These are phyloP conservation scores for Lachancea kluyveri DNA, from an alignment of 805 yeast species.

Conservation along the genomic window DNA sequence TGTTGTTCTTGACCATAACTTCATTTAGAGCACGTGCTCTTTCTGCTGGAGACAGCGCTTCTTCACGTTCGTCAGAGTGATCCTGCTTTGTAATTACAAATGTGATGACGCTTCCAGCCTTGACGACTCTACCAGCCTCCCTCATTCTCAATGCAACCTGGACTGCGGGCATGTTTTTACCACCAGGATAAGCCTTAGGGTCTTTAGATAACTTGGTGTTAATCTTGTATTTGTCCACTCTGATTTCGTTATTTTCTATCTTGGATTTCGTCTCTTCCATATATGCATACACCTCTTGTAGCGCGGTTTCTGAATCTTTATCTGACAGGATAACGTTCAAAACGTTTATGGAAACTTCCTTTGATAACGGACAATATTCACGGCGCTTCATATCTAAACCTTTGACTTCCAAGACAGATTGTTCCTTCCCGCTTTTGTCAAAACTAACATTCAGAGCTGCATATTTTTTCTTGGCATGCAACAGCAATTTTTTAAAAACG, in stretches of 20 bases:
- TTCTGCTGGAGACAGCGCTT: slow-evolving; percentile 48
- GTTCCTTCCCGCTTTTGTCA: slow-evolving; percentile 49
- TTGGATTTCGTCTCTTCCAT: slow-evolving; percentile 53
- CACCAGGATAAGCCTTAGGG: slow-evolving; percentile 76
- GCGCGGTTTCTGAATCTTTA: slow-evolving; percentile 68
- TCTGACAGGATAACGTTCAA: slow-evolving; percentile 67
- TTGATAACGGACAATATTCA: slow-evolving; percentile 90
- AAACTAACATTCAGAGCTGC: slow-evolving; percentile 74
- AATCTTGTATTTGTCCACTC: slow-evolving; percentile 66
- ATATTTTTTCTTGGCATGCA: slow-evolving; percentile 95
- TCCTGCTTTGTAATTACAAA: slow-evolving; percentile 59
- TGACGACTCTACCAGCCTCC: slow-evolving; percentile 77
- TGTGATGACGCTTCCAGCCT: slow-evolving; percentile 86
- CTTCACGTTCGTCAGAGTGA: slow-evolving; percentile 33
- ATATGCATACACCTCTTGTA: slow-evolving; percentile 64
- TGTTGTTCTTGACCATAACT: slow-evolving; percentile 44
- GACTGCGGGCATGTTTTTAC: slow-evolving; percentile 79
- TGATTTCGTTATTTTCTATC: slow-evolving; percentile 53
- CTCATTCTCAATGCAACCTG: slow-evolving; percentile 82
- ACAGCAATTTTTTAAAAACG: slow-evolving; percentile 73
- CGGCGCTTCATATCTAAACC: slow-evolving; percentile 97
- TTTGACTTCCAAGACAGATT: slow-evolving; percentile 71
- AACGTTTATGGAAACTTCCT: slow-evolving; percentile 75
- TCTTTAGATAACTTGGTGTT: slow-evolving; percentile 88
- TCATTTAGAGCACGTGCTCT: slow-evolving; percentile 82